These are phyloP conservation scores for Rhypophila decipiens DNA, from an alignment of 495 filamentous ascomycete species.

Conservation along the genomic window DNA sequence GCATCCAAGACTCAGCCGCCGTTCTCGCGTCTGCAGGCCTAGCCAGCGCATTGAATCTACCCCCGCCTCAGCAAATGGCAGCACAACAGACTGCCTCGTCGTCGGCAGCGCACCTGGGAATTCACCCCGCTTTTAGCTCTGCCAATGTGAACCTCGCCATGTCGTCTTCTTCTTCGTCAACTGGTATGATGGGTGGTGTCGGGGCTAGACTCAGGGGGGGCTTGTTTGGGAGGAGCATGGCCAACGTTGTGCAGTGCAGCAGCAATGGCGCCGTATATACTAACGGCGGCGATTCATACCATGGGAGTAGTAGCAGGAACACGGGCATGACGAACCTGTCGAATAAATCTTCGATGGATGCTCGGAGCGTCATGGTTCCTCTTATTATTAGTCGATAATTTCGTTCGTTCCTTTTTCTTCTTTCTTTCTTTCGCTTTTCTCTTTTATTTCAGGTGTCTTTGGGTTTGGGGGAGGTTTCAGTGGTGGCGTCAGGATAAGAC, in stretches of 20 bases:
- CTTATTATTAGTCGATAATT: constrained; percentile 47
- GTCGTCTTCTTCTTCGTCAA: constrained; percentile 1
- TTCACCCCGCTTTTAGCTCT: too few species aligned
- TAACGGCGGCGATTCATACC: background rate
- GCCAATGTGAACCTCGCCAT: background rate
- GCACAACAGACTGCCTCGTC: too few species aligned
- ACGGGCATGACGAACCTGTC: background rate
- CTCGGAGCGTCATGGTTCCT: constrained; percentile 37
- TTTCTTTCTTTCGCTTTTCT: too few species aligned
- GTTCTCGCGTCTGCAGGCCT: constrained; percentile 11
- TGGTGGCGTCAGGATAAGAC: too few species aligned
- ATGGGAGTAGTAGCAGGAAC: constrained; percentile 26
- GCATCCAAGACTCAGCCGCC: constrained; percentile 21
- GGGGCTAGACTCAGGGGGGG: constrained; percentile 33
- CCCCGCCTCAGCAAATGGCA: too few species aligned
- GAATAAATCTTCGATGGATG: background rate
- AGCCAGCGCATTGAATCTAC: constrained; percentile 15
- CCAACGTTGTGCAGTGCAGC: constrained; percentile 13
- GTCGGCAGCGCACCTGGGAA: too few species aligned
- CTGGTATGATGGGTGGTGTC: constrained; percentile 1
- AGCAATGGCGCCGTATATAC: background rate
- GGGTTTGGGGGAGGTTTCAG: too few species aligned
- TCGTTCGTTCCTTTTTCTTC: too few species aligned
- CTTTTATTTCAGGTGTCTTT: too few species aligned
- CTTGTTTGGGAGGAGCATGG: constrained; percentile 33